A percentile compares a stretch with the other conserved stretches of the same genome.
Conservation (phyloP, 345 rosid species). For the Cardamine resedifolia region DNA sequence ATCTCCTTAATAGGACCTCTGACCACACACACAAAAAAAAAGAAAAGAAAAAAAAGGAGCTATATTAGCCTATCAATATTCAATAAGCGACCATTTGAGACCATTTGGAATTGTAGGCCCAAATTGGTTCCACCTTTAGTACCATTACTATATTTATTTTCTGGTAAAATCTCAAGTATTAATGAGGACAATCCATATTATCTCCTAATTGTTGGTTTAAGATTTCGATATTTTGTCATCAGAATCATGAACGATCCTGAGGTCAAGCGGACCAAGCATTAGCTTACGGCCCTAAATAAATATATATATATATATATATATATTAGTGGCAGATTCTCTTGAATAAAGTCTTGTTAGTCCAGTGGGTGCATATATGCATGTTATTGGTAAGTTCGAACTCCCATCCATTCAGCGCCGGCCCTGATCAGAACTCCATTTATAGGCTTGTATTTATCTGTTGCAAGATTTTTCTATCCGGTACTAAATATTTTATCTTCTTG, state of each 20-base stretch:
- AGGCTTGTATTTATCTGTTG: background rate
- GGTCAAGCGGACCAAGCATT: too few relatives aligned
- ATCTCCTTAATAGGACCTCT: background rate
- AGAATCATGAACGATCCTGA: too few relatives aligned
- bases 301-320: too few relatives aligned
- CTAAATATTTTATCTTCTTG: background rate
- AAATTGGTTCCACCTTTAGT: background rate
- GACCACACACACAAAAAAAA: background rate
- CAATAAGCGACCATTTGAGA: background rate
- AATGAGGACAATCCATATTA: background rate
- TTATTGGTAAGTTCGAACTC: too few relatives aligned
- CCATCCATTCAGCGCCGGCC: too few relatives aligned
- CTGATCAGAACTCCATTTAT: too few relatives aligned
- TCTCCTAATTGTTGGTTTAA: background rate
- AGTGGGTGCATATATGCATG: too few relatives aligned
- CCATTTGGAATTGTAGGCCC: background rate
- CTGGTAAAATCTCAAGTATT: too few relatives aligned
- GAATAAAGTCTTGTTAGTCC: too few relatives aligned
- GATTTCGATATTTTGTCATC: background rate
- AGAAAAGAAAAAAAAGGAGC: background rate
- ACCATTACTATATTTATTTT: too few relatives aligned
- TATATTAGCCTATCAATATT: background rate
- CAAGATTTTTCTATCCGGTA: background rate
- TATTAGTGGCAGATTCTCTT: too few relatives aligned
- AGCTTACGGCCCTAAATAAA: too few relatives aligned